A percentile compares a stretch with the other conserved stretches of the same genome.
Conservation (phyloP, 106 monocot genomes). For the Amphibolis antarctica region DNA sequence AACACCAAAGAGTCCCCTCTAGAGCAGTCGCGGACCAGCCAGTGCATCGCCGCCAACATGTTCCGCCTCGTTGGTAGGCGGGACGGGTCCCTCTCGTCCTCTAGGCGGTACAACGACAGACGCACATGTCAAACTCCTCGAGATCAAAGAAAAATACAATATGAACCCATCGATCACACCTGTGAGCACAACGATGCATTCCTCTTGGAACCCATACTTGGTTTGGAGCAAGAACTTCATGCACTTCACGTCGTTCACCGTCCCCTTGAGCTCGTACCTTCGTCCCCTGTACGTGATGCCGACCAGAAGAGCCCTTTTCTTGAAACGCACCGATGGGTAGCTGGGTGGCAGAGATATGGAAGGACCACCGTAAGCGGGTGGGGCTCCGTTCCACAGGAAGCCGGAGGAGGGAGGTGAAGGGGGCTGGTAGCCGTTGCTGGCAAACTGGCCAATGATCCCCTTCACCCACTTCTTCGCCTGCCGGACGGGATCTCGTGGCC, state of each 20-base stretch:
- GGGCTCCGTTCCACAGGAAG: not conserved
- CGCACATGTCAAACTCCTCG: not conserved
- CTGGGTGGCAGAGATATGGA: slow-evolving; percentile 7
- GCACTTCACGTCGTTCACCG: slow-evolving; percentile 69
- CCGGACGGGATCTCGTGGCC: not conserved
- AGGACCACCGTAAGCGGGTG: too few relatives aligned
- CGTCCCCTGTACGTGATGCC: slow-evolving; percentile 31
- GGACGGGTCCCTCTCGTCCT: slow-evolving; percentile 26
- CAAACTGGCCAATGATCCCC: slow-evolving; percentile 6
- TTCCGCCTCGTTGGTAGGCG: slow-evolving; percentile 51
- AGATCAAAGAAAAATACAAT: not conserved
- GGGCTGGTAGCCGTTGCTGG: not conserved
- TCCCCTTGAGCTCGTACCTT: slow-evolving; percentile 71
- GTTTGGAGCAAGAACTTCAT: slow-evolving; percentile 38
- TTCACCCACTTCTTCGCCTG: slow-evolving; percentile 28
- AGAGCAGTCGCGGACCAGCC: slow-evolving; percentile 39
- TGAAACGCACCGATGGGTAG: slow-evolving; percentile 22
- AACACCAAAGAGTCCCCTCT: slow-evolving; percentile 67
- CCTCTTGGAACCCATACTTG: slow-evolving; percentile 30
- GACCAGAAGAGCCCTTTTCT: slow-evolving; percentile 37
- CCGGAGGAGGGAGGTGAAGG: not conserved
- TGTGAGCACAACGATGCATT: slow-evolving; percentile 59
- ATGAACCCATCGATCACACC: slow-evolving; percentile 36
- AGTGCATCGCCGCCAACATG: slow-evolving; percentile 54
- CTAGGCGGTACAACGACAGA: slow-evolving; percentile 9